These are phyloP conservation scores for Colletotrichum sp. DNA, from an alignment of 2,329 filamentous ascomycete genomes.

Conservation along the genomic window DNA sequence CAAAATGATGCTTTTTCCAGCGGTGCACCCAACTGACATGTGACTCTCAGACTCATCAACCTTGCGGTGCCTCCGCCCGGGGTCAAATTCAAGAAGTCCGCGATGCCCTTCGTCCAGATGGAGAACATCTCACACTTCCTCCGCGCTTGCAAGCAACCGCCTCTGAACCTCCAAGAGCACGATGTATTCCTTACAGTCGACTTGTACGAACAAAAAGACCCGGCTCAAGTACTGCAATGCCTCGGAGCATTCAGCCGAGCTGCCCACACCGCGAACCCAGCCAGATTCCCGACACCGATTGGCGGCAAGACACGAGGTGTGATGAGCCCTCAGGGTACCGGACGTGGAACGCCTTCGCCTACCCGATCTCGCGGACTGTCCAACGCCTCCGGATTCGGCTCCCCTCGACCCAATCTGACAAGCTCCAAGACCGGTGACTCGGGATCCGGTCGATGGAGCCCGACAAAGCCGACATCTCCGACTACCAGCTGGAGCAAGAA, in stretches of 20 bases:
- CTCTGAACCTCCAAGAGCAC: constrained; percentile 87
- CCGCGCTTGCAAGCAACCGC: constrained; percentile 81
- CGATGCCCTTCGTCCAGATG: constrained; percentile 99
- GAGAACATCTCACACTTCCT: constrained; percentile 99
- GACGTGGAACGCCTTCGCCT: constrained; percentile 49
- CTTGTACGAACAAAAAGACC: constrained; percentile 93
- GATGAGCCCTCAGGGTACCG: constrained; percentile 72
- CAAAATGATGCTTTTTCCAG: not conserved
- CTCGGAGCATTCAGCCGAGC: constrained; percentile 89
- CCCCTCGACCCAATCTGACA: constrained; percentile 41
- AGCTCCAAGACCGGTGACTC: constrained; percentile 60
- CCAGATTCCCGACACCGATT: constrained; percentile 75
- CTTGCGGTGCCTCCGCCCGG: constrained; percentile 77
- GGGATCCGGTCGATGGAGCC: constrained; percentile 62
- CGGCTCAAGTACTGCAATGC: constrained; percentile 93
- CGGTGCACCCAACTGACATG: constrained; percentile 25
- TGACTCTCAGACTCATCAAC: constrained; percentile 73
- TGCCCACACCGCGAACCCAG: constrained; percentile 76
- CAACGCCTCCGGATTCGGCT: constrained; percentile 53
- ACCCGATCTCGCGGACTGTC: constrained; percentile 55
- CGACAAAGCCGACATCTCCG: constrained; percentile 63
- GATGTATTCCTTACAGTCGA: constrained; percentile 98
- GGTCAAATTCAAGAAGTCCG: constrained; percentile 87
- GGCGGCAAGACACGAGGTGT: constrained; percentile 68
- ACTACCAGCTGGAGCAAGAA: constrained; percentile 92